Conservation (phyloP, 192 early-diverging fungal genomes). For the Podila horticola region DNA sequence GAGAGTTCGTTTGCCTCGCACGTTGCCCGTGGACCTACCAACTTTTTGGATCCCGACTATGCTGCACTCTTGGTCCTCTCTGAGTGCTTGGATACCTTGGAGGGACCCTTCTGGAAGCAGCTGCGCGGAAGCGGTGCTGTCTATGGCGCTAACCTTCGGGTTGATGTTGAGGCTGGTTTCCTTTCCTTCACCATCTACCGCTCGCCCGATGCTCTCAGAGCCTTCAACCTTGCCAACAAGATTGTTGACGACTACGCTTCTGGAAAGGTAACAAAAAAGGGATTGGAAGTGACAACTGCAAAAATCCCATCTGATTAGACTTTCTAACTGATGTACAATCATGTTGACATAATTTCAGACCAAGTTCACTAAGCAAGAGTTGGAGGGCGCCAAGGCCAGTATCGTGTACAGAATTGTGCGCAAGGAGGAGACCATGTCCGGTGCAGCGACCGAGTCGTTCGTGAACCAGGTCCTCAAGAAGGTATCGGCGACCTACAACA, state of each 20-base stretch:
- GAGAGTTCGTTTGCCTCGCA: conserved; percentile 66
- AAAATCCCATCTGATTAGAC: neutral
- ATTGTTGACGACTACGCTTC: conserved; percentile 59
- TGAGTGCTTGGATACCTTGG: conserved; percentile 64
- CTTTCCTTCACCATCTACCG: conserved; percentile 61
- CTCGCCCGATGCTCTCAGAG: conserved; percentile 63
- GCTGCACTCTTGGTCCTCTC: conserved; percentile 64
- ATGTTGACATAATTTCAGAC: conserved; percentile 22
- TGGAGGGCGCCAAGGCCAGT: conserved; percentile 69
- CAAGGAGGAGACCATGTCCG: conserved; percentile 49
- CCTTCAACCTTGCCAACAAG: conserved; percentile 61
- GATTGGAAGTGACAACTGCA: too few relatives aligned
- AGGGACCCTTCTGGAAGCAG: conserved; percentile 71
- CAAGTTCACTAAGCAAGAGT: conserved; percentile 54
- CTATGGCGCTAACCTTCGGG: conserved; percentile 58
- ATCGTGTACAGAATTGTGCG: conserved; percentile 64
- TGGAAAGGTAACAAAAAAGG: conserved; percentile 43
- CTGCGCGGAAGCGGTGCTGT: conserved; percentile 69
- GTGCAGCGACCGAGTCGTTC: conserved; percentile 60
- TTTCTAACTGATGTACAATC: neutral
- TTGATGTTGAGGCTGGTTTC: conserved; percentile 57
- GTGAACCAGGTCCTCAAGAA: conserved; percentile 61
- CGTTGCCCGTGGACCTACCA: conserved; percentile 54
- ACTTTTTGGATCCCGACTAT: conserved; percentile 62
- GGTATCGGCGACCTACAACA: conserved; percentile 57